Percentiles rank a stretch among this genome's conserved stretches.
These are phyloP conservation scores for Sphaerulina musiva DNA, from an alignment of 2,329 filamentous ascomycete species.

Conservation along the genomic window DNA sequence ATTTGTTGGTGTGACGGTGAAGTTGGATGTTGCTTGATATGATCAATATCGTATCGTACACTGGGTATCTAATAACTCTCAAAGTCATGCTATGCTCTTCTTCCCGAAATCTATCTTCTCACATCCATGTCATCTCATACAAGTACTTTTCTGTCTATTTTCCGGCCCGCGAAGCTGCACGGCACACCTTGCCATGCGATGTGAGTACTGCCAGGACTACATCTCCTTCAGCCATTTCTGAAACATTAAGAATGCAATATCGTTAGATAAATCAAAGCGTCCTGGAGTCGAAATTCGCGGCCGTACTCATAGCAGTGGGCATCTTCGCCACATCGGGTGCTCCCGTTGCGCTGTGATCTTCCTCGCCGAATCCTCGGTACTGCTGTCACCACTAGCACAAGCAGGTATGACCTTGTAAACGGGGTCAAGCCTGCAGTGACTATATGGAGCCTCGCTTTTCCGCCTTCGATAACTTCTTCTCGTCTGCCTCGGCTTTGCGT, in stretches of 20 bases:
- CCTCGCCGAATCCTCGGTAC: too few relatives aligned
- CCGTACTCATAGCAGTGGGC: neutral
- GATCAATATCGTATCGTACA: neutral
- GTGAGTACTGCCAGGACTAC: neutral
- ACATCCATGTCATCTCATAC: neutral
- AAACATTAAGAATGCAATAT: neutral
- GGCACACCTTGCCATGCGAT: neutral
- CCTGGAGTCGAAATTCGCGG: neutral
- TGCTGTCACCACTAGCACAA: slow-evolving; percentile 1
- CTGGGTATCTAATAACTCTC: neutral
- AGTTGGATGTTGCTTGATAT: neutral
- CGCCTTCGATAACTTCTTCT: slow-evolving; percentile 19
- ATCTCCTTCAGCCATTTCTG: too few relatives aligned
- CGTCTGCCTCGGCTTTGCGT: slow-evolving; percentile 30
- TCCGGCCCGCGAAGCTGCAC: neutral
- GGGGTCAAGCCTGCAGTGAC: neutral
- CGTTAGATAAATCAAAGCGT: neutral
- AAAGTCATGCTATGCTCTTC: neutral
- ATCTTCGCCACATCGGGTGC: neutral
- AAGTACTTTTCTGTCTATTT: neutral
- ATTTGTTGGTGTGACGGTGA: neutral
- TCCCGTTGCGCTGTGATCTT: neutral
- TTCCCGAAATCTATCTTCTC: neutral
- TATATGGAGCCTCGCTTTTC: slow-evolving; percentile 1
- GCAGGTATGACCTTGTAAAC: neutral